Evolutionary conservation across 2,329 filamentous ascomycete genomes (phyloP), one percentile per base, ranked within the genome.

Genomic region (Huntiella moniliformis): DNA sequence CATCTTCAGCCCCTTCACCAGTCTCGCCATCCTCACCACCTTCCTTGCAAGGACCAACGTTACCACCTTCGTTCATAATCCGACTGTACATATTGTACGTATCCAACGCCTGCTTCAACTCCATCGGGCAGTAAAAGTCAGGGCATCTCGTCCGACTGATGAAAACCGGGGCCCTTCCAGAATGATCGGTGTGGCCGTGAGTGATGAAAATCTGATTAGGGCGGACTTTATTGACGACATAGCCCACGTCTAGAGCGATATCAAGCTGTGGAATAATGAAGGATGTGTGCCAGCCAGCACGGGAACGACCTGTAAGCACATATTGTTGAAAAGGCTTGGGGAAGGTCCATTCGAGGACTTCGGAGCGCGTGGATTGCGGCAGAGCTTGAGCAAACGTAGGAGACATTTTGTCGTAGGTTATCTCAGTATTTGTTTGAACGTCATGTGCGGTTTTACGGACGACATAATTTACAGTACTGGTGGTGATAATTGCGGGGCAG

Each of bases 271-370:
- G 66, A 43, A 70, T 61, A 39, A 70, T 56, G 49, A 70, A 70
- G 4, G 65, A 68, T 2, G 67, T 70, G 54, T 69, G 66, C 67
- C 66, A 69, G 11, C 66, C 66, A 5, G 67, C 67, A 11, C 66
- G 63, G 5, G 66, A 69, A 18, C 61, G 60, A 45, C 67, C 67
- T 1, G 65, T 67, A 7, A 70, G 58, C 3, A 64, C 57, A 46
- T 59, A 59, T 41, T 65, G 60, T 43, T 58, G 55, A 50, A 63
- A 58, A 0, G 65, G 66, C 31, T 59, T 60, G 5, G 66, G 65
- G 48, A 68, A 64, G 8, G 55, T 56, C 63, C 64, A 67, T 48
- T 67, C 63, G 0, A 69, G 57, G 15, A 67, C 55, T n/a, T 63
- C 57, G 16, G 65, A 68, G 6, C 61, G 60, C 3, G 59, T 49